Base-by-base conservation (phyloP, 2,329 filamentous ascomycete species). In the Aspergillus fumigatiaffinis region DNA sequence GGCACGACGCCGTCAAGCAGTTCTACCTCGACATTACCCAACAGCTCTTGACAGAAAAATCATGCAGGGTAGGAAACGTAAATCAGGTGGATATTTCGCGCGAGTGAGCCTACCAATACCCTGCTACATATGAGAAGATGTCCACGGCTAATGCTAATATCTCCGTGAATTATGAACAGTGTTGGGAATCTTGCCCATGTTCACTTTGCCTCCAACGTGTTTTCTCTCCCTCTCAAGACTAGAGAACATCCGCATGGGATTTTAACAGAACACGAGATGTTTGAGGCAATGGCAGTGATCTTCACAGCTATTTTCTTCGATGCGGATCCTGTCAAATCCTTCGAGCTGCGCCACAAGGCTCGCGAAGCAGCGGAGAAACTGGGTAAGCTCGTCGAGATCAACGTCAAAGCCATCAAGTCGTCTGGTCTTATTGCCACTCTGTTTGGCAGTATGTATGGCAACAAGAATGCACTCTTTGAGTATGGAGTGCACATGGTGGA, bases 11-110 rank as follows among this genome's bases (percentile, higher is more conserved):
- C 9, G 79, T 91, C 65, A 87, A 86, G 75, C 73, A 76, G 0
- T 92, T 91, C 66, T 92, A 89, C 69, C 79, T 85, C 9, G 77
- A 82, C 32, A 85, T 83, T 14, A 86, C 84, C 1, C 75, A 84
- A 51, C 75, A 81, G 28, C 78, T 94, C 2, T 78, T 95, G 21
- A 70, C 76, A 0, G 80, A 85, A 28, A 89, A 90, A 70, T 84
- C 83, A 48, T 89, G 85, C 71, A 82, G 80, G 56, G 79, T 92
- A 26, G 82, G 79, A 3, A 81, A 81, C 8, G 79, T 81, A 54
- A 82, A 83, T 52, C 87, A 90, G 68, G 82, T 91, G 47, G 90
- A 94, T 64, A 79, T 92, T 80, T 82, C 83, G 38, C 78, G 82
- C 56, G 83, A 85, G 69, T 76, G 72, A 69, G 75, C 12, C n/a